Base-by-base conservation (phyloP, 164 flowering plant species). In the Magnolia kwangsiensis region DNA sequence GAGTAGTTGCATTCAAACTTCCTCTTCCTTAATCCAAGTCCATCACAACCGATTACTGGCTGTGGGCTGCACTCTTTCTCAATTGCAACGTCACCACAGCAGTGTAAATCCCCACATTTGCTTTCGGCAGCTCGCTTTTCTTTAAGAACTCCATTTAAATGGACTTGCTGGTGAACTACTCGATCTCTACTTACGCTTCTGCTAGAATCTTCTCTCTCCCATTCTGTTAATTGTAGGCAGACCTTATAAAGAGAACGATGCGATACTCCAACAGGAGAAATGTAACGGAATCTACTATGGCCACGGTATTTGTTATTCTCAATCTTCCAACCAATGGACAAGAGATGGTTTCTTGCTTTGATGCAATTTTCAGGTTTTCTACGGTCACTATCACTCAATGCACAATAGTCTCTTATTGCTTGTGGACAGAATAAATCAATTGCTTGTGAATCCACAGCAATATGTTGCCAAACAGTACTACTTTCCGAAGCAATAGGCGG, bases 401-500 rank as follows among this genome's bases (percentile, higher is more conserved):
- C 50, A 51, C 37, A 73, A 73, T 81, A 88, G 50, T 81, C 76
- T 37, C 51, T 20, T 75, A 91, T 8, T 50, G 90, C 90, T 76
- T 72, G 75, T 7, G 78, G 78, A 51, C 24, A 76, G 64, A 20
- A 69, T 67, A 77, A 72, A 31, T 76, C 76, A 24, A 69, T 9
- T 2, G 80, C 74, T 68, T 75, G 65, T 63, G 72, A 23, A 2
- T 78, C 71, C 11, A 50, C 27, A 14, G 51, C 74, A 7, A 65
- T 67, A 21, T 75, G 78, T 69, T 21, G 50, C 84, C 79, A 13
- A 61, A 10, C 16, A 27, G 29, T 27, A 2, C 69, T 2, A 1
- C 9, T 8, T 74, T 75, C 72, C 7, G 10, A 21, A 13, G 59
- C 49, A 55, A 7, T 37, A 63, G 61, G 18, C 4, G 2, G 61